Conservation (phyloP, 2,329 filamentous ascomycete genomes). For the Sporothrix globosa region DNA sequence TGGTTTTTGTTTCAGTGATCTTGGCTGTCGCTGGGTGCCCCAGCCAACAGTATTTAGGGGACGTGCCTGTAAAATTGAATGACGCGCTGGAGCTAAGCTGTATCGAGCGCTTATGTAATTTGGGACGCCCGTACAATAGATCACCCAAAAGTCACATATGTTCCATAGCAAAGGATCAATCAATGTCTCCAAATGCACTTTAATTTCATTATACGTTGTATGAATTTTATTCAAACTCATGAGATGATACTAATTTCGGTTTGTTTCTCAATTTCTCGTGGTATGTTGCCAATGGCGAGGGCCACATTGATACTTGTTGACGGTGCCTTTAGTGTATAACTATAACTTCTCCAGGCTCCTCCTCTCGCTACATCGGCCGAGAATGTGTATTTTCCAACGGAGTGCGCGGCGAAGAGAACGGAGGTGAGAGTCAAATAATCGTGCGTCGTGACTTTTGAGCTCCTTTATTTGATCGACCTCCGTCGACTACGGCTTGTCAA, state of each 20-base stretch:
- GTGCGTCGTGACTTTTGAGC: too few species aligned
- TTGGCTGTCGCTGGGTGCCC: neutral
- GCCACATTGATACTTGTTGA: too few species aligned
- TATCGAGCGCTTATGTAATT: neutral
- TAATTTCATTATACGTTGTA: neutral
- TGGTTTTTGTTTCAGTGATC: neutral
- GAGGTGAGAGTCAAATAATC: too few species aligned
- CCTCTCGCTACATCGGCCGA: too few species aligned
- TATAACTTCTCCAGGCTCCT: too few species aligned
- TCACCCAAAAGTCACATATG: neutral
- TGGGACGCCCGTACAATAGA: neutral
- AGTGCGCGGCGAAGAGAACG: too few species aligned
- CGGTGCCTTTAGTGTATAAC: too few species aligned
- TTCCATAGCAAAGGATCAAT: neutral
- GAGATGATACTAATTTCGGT: too few species aligned
- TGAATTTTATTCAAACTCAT: neutral
- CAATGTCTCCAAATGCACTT: neutral
- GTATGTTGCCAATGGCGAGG: too few species aligned
- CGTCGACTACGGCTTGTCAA: neutral
- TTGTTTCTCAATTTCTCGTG: too few species aligned
- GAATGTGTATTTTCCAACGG: too few species aligned
- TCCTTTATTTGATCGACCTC: neutral
- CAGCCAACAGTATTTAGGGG: neutral
- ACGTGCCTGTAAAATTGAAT: neutral
- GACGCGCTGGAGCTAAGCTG: constrained; percentile 16